Evolutionary conservation across 345 rosid genomes (phyloP).

Genomic region (Hibiscus trionum): DNA sequence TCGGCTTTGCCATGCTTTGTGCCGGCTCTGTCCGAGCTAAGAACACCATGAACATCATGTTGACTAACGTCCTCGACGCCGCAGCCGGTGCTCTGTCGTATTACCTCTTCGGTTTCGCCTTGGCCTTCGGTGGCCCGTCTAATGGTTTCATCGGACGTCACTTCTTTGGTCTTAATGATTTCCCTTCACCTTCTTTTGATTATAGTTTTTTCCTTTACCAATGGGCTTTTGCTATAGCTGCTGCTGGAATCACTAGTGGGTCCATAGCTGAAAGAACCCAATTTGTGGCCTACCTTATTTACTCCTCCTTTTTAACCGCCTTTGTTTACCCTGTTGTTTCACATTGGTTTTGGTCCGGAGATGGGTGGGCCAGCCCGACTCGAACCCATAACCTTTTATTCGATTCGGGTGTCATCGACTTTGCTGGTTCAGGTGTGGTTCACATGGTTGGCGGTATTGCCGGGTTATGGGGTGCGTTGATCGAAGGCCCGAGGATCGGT

Average conservation of each 20-base stretch:
- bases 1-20: constrained; percentile 83
- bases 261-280: constrained; percentile 77
- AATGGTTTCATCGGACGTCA: constrained; percentile 67
- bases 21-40: constrained; percentile 78
- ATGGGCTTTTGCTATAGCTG: constrained; percentile 80
- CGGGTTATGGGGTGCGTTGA: constrained; percentile 65
- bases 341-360: constrained; percentile 72
- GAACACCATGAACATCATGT: constrained; percentile 82
- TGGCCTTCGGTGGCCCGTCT: constrained; percentile 71
- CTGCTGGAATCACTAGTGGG: constrained; percentile 75
- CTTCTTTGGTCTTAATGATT: constrained; percentile 40
- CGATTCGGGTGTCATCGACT: constrained; percentile 57
- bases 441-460: constrained; percentile 85
- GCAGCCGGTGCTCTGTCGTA: constrained; percentile 68
- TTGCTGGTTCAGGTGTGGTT: constrained; percentile 79
- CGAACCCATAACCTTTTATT: constrained; percentile 28
- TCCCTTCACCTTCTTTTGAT: constrained; percentile 30
- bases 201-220: constrained; percentile 65
- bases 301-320: constrained; percentile 61
- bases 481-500: constrained; percentile 74
- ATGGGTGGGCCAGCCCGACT: constrained; percentile 63
- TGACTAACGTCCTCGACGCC: constrained; percentile 68
- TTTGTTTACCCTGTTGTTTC: constrained; percentile 65
- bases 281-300: constrained; percentile 66
- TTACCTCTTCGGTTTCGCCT: constrained; percentile 71